A percentile compares a stretch with the other conserved stretches of the same genome.
phyloP scores from a whole-genome alignment of 1,284 basidiomycete species.

The Tilletia setariae region DNA sequence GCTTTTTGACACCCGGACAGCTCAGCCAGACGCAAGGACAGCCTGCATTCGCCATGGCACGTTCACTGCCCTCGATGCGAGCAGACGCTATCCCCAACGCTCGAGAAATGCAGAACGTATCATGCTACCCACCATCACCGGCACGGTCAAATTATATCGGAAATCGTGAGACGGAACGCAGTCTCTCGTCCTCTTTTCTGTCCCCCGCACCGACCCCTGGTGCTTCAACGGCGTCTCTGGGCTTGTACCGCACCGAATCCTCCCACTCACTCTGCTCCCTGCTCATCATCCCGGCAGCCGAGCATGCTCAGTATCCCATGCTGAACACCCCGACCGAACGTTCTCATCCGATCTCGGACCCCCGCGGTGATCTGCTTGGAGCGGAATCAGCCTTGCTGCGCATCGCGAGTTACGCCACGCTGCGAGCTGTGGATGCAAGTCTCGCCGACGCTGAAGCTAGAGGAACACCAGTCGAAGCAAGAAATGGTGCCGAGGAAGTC shows the following conservation, averaged over 20 bases:
- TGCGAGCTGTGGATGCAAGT: not conserved
- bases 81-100: not conserved
- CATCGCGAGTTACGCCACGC: constrained; percentile 4
- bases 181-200: not conserved
- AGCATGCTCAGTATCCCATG: not conserved
- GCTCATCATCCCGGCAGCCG: not conserved
- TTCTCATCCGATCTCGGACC: not conserved
- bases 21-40: not conserved
- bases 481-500: not conserved
- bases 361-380: not conserved
- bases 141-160: not conserved
- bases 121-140: not conserved
- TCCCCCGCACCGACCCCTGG: not conserved
- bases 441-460: not conserved
- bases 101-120: too few species aligned
- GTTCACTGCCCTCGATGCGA: not conserved
- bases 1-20: not conserved
- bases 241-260: not conserved
- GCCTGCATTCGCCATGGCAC: not conserved
- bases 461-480: not conserved
- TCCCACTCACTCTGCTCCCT: not conserved
- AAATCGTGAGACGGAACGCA: not conserved
- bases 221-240: not conserved
- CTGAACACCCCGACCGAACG: not conserved
- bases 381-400: constrained; percentile 2